phyloP scores from a whole-genome alignment of 139 green algal genomes.

The Tetradesmus obliquus region DNA sequence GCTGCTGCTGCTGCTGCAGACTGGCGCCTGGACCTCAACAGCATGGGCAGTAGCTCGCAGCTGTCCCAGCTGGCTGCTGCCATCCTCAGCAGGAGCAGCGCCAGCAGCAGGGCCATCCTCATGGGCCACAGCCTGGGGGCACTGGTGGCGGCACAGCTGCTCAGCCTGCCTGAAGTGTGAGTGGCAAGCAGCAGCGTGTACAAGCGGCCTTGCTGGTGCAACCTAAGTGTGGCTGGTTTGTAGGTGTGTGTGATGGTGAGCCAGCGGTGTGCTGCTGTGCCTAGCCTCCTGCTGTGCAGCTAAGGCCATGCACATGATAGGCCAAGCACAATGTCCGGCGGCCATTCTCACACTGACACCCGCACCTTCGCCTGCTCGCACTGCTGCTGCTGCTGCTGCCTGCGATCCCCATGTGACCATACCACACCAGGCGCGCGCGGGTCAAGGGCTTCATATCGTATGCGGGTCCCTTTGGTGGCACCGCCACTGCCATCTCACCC shows the following conservation, averaged over 20 bases:
- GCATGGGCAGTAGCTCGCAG: too few species aligned
- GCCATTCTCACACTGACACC: too few species aligned
- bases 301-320: too few species aligned
- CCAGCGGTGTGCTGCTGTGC: too few species aligned
- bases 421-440: background rate
- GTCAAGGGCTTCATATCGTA: background rate
- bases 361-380: too few species aligned
- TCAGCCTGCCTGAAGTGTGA: background rate
- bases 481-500: background rate
- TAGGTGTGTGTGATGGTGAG: too few species aligned
- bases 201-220: too few species aligned
- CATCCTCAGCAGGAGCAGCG: background rate
- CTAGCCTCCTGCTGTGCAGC: too few species aligned
- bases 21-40: background rate
- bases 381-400: too few species aligned
- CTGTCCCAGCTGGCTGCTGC: background rate
- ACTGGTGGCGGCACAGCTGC: background rate
- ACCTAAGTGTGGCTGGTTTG: too few species aligned
- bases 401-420: too few species aligned
- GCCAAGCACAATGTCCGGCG: too few species aligned
- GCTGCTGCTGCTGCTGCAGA: background rate
- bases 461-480: background rate
- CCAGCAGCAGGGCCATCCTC: background rate
- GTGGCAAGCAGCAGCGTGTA: background rate
- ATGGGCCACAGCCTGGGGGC: background rate